Evolutionary conservation across 1,284 basidiomycete genomes (phyloP).

Genomic region (Leucoagaricus sp.): DNA sequence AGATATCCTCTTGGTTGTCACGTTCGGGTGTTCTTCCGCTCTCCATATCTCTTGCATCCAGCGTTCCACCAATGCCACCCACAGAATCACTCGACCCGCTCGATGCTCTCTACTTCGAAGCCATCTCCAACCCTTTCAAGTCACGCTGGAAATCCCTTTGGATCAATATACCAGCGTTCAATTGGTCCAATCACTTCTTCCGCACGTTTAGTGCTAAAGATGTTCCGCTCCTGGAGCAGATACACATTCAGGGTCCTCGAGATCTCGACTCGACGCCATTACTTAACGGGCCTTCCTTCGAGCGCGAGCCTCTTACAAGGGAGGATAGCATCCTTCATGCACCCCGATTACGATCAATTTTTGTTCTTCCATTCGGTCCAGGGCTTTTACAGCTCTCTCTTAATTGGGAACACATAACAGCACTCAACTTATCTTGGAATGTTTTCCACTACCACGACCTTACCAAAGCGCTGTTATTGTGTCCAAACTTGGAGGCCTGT

Average conservation of each 20-base stretch:
- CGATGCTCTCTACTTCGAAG: too few relatives aligned
- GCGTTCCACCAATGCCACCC: neutral
- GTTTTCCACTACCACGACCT: neutral
- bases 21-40: constrained; percentile 3
- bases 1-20: constrained; percentile 3
- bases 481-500: neutral
- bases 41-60: neutral
- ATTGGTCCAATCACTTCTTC: too few relatives aligned
- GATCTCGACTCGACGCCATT: neutral
- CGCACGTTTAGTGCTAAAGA: too few relatives aligned
- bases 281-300: neutral
- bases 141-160: too few relatives aligned
- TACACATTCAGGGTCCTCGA: neutral
- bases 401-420: neutral
- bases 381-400: neutral
- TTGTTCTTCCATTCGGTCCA: neutral
- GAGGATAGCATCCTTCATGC: neutral
- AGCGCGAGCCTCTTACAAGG: neutral
- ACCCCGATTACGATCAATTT: neutral
- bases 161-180: too few relatives aligned
- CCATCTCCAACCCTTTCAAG: too few relatives aligned
- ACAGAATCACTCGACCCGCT: too few relatives aligned
- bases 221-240: neutral
- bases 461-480: neutral
- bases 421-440: neutral